phyloP scores from a whole-genome alignment of 2,329 filamentous ascomycete genomes.

The Colletotrichum sp. region DNA sequence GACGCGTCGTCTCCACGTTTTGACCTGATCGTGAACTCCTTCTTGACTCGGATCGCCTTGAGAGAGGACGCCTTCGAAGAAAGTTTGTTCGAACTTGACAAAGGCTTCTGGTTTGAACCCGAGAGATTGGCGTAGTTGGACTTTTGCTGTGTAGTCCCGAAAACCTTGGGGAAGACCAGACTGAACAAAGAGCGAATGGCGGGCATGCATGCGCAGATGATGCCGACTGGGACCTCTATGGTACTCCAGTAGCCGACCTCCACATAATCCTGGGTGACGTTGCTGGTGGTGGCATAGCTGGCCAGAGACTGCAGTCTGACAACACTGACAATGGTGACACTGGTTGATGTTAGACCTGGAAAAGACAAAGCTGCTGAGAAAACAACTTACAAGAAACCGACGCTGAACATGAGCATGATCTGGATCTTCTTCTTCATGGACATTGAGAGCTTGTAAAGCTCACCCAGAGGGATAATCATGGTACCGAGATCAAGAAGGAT shows the following conservation, averaged over 20 bases:
- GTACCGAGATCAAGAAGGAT: conserved; percentile 38
- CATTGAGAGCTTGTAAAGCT: conserved; percentile 41
- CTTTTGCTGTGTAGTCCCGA: conserved; percentile 27
- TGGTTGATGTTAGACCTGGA: not conserved
- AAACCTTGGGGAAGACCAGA: conserved; percentile 37
- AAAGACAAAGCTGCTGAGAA: accelerated
- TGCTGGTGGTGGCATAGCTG: conserved; percentile 23
- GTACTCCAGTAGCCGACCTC: conserved; percentile 19
- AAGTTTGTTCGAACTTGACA: not conserved
- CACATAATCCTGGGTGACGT: conserved; percentile 23
- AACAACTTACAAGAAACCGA: conserved; percentile 40
- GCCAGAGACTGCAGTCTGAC: conserved; percentile 32
- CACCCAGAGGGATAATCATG: conserved; percentile 41
- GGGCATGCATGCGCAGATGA: conserved; percentile 22
- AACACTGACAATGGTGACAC: conserved; percentile 36
- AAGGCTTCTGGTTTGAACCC: not conserved
- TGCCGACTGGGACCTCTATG: conserved; percentile 15
- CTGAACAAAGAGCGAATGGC: conserved; percentile 38
- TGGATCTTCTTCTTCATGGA: conserved; percentile 47
- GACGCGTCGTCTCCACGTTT: conserved; percentile 4
- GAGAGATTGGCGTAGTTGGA: conserved; percentile 14
- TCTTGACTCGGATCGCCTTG: not conserved
- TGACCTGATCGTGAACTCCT: conserved; percentile 9
- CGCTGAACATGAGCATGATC: conserved; percentile 49
- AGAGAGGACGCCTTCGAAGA: not conserved